phyloP scores from a whole-genome alignment of 2,329 filamentous ascomycete genomes.

The Lojkania enalia region DNA sequence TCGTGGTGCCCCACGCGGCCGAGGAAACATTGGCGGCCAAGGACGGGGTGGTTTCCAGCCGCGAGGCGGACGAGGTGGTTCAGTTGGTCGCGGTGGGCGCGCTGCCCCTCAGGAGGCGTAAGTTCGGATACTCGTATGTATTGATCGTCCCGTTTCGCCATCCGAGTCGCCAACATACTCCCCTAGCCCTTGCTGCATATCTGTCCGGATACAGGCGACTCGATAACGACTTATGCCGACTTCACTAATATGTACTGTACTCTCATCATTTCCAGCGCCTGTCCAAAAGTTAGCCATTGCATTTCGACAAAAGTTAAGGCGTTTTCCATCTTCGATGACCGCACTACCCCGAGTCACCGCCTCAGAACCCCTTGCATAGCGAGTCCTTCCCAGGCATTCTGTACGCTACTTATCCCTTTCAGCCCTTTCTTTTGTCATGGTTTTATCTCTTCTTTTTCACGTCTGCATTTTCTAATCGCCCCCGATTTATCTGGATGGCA shows the following conservation, averaged over 20 bases:
- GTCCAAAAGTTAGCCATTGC: slow-evolving; percentile 2
- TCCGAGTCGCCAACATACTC: slow-evolving; percentile 3
- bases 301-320: slow-evolving; percentile 40
- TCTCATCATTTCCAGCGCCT: slow-evolving; percentile 32
- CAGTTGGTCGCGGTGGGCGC: slow-evolving; percentile 58
- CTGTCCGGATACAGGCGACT: slow-evolving; percentile 10
- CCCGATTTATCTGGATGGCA: slow-evolving; percentile 19
- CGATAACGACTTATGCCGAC: slow-evolving; percentile 41
- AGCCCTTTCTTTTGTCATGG: slow-evolving; percentile 18
- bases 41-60: slow-evolving; percentile 71
- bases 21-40: slow-evolving; percentile 61
- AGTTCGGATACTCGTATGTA: slow-evolving; percentile 11
- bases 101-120: slow-evolving; percentile 41
- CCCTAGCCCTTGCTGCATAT: slow-evolving; percentile 9
- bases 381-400: slow-evolving; percentile 39
- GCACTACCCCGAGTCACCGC: neutral
- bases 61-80: slow-evolving; percentile 68
- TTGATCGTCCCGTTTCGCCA: slow-evolving; percentile 9
- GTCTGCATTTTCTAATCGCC: slow-evolving; percentile 30
- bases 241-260: slow-evolving; percentile 44
- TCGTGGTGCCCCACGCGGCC: slow-evolving; percentile 56
- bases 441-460: slow-evolving; percentile 27
- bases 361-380: slow-evolving; percentile 41
- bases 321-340: slow-evolving; percentile 26
- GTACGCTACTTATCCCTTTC: slow-evolving; percentile 30